Percentiles rank a stretch among this genome's conserved stretches.
phyloP scores from a whole-genome alignment of 768 basidiomycete species.

The Neoboletus brunneissimus region DNA sequence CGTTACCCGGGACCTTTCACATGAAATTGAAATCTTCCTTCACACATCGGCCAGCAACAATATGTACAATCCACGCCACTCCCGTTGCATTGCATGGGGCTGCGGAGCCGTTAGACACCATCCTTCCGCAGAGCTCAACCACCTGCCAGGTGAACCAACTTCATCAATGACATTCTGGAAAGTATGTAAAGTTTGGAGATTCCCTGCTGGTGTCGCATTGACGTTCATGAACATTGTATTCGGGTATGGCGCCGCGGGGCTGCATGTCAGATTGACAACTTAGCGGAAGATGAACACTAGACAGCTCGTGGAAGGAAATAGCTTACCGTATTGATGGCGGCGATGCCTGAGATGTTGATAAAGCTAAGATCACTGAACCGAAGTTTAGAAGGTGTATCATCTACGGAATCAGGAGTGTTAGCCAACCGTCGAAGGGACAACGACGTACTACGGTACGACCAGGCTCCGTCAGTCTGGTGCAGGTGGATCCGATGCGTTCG shows the following conservation, averaged over 20 bases:
- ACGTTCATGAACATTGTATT: constrained; percentile 43
- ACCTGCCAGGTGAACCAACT: constrained; percentile 24
- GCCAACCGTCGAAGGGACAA: constrained; percentile 10
- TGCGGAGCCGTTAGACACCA: neutral
- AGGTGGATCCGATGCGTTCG: constrained; percentile 33
- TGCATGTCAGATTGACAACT: constrained; percentile 41
- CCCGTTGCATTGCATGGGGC: neutral
- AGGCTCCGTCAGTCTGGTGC: too few relatives aligned
- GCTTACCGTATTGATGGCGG: constrained; percentile 33
- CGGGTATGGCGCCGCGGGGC: constrained; percentile 44
- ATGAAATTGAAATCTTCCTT: neutral
- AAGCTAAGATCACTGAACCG: too few relatives aligned
- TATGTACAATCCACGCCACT: neutral
- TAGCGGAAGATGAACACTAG: neutral
- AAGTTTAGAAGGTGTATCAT: constrained; percentile 46
- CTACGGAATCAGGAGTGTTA: constrained; percentile 45
- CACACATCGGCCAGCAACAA: neutral
- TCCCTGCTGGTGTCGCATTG: constrained; percentile 26
- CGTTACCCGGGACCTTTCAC: neutral
- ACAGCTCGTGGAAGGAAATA: neutral
- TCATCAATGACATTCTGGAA: constrained; percentile 8
- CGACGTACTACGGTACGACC: too few relatives aligned
- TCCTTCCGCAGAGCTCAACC: neutral
- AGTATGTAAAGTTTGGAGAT: constrained; percentile 31
- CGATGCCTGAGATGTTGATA: constrained; percentile 45